Evolutionary conservation across 1,139 yeast genomes (phyloP), one percentile per base, ranked within the genome.

Genomic region (Williopsis jadinii): DNA sequence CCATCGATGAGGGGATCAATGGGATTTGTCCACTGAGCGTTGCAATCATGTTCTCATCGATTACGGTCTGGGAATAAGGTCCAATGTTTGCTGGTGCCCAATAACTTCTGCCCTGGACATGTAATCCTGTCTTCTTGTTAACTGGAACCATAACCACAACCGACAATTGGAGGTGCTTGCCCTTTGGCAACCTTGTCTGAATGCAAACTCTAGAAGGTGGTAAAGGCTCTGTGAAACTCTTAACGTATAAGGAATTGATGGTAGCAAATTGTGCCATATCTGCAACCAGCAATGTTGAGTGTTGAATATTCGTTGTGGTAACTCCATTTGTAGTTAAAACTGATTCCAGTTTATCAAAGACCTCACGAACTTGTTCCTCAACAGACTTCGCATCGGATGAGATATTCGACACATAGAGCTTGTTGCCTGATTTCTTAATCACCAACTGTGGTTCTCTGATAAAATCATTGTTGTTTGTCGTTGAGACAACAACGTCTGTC

Each of bases 21-120:
- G 96, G 95, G 33, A 92, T 90, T 62, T 92, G 97, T 0, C 98
- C 98, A 34, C 97, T 86, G n/a, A 88, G 63, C 34, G 77, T 73
- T 0, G 84, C 79, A 8, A 77, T 53, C 32, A 67, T 61, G 28
- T 73, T 70, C 13, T 63, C 64, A 47, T 65, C 68, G 28, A 54
- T 46, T 11, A 80, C 75, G 1, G 92, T 76, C 61, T 92, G 98
- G 0, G 98, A 90, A 59, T 92, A 92, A 0, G 98, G 98, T 0
- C 98, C 98, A 42, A 92, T 92, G 53, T 92, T 92, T 36, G 95
- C 94, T 0, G 98, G 98, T 0, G 97, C 97, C 98, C 98, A 92
- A 59, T 83, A 88, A 28, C 96, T 87, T 44, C 92, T 70, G 1
- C 97, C 87, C 53, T 92, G 87, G 5, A 92, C 86, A 57, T 92